These are phyloP conservation scores for Salix viminalis DNA, from an alignment of 345 rosid genomes.

Conservation along the genomic window DNA sequence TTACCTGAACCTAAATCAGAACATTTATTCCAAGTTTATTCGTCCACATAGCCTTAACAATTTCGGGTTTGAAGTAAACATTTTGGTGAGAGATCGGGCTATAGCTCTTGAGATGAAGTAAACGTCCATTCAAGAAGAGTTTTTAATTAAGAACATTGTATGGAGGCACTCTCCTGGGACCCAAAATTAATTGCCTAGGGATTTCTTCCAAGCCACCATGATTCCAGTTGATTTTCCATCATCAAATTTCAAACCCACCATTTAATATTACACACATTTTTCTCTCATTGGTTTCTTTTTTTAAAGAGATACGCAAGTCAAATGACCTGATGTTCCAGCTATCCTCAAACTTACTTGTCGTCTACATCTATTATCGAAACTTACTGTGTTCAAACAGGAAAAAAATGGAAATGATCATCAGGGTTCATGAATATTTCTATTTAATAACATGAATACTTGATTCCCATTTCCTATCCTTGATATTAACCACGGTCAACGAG, in stretches of 20 bases:
- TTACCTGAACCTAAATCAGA: too few relatives aligned
- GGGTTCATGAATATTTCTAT: not conserved
- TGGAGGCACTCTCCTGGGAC: too few relatives aligned
- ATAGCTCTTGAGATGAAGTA: too few relatives aligned
- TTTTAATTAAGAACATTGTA: too few relatives aligned
- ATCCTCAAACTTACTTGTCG: slow-evolving; percentile 2
- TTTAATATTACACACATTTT: not conserved
- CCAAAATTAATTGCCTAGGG: too few relatives aligned
- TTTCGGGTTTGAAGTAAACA: too few relatives aligned
- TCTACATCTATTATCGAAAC: not conserved
- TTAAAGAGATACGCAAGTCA: not conserved
- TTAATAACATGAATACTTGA: not conserved
- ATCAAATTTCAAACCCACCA: not conserved
- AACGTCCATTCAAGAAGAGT: too few relatives aligned
- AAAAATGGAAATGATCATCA: not conserved
- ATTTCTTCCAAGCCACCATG: too few relatives aligned
- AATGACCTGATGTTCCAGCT: not conserved
- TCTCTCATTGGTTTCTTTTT: not conserved
- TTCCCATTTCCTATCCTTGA: too few relatives aligned
- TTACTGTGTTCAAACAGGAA: not conserved
- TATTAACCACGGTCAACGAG: too few relatives aligned
- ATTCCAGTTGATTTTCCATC: not conserved
- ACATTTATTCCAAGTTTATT: not conserved
- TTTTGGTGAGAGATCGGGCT: too few relatives aligned
- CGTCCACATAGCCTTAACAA: too few relatives aligned